Base-by-base conservation (phyloP, 768 basidiomycete genomes). In the Kwoniella bestiolae region DNA sequence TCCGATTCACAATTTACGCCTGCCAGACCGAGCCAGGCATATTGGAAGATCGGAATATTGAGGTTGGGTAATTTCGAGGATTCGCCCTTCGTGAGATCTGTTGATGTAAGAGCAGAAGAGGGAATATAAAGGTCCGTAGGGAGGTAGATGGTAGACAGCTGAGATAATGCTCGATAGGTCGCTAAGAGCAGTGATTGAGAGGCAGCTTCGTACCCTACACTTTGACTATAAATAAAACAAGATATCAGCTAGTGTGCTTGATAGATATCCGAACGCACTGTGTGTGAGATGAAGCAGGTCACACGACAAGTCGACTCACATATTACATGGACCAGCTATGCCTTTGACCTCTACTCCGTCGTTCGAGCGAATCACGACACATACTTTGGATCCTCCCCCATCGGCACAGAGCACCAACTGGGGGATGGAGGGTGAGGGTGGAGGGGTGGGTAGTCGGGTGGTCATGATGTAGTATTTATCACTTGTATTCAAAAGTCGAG, bases 21-120 rank as follows among this genome's bases (percentile, higher is more conserved):
- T 0, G 79, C 79, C 0, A 80, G 56, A 18, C 67, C 79, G 14
- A 80, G 71, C 79, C 79, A 80, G 12, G 72, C 75, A 21, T 67
- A 65, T 6, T 52, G 34, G 62, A 80, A 79, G 8, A 75, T 47
- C 14, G 66, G 56, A 5, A 65, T 26, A 28, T 65, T 66, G 28
- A 75, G 34, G n/a, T 41, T 45, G 26, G 57, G 69, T n/a, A 77
- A 31, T 18, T 32, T 45, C 0, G 47, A 65, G 62, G 18, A 53
- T 41, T 16, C 8, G 32, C 3, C 34, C 46, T 34, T 21, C 52
- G 59, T n/a, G n/a, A n/a, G n/a, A n/a, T n/a, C n/a, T n/a, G n/a
- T n/a, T n/a, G 14, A 44, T 18, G 44, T 44, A 46, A 26, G 34
- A 34, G 14, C 26, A 38, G 16, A 35, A 60, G 7, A 14, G 38